Conservation (phyloP, 768 basidiomycete species). For the Lanmaoa pseudosensibilis region DNA sequence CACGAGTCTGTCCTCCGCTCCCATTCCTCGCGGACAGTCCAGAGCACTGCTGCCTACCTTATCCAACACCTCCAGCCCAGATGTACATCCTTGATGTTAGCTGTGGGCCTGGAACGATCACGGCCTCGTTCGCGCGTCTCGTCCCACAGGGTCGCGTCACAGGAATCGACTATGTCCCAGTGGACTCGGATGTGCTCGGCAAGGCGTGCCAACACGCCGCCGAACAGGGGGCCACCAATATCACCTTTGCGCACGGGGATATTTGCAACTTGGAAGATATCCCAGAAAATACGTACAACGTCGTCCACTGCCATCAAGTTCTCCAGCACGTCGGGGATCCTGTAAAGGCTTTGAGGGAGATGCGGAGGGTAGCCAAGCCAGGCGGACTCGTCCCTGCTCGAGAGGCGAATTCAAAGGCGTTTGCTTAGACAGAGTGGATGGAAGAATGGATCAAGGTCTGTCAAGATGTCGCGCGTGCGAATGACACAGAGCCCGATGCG, state of each 20-base stretch:
- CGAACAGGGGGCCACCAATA: constrained; percentile 34
- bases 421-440: constrained; percentile 34
- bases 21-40: constrained; percentile 39
- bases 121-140: constrained; percentile 40
- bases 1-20: constrained; percentile 35
- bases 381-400: constrained; percentile 48
- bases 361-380: constrained; percentile 45
- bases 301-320: constrained; percentile 52
- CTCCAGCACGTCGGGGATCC: constrained; percentile 48
- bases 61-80: constrained; percentile 36
- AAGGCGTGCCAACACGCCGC: constrained; percentile 34
- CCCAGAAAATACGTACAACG: constrained; percentile 43
- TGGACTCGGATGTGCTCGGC: constrained; percentile 32
- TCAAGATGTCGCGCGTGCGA: constrained; percentile 24
- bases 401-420: constrained; percentile 39
- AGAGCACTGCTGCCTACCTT: constrained; percentile 44
- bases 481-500: constrained; percentile 41
- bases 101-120: constrained; percentile 55
- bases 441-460: constrained; percentile 24
- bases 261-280: constrained; percentile 36
- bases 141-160: constrained; percentile 43
- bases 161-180: constrained; percentile 40
- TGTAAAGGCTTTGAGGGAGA: constrained; percentile 42
- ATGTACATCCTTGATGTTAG: constrained; percentile 51
- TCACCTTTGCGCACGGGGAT: constrained; percentile 42